phyloP scores from a whole-genome alignment of 192 early-diverging fungal genomes.

The Lunasporangiospora selenospora region DNA sequence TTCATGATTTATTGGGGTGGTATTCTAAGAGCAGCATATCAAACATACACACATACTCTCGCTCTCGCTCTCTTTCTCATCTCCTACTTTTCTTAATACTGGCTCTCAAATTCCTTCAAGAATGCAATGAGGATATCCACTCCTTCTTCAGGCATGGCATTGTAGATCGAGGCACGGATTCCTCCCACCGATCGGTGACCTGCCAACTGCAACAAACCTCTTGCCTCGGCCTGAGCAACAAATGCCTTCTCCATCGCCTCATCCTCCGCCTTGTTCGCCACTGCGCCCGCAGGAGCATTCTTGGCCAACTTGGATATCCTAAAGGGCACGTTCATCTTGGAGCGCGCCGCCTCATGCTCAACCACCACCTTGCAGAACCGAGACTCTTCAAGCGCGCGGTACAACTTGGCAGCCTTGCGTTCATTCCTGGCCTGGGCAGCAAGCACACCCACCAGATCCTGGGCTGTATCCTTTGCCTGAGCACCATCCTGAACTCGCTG shows the following conservation, averaged over 20 bases:
- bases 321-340: slow-evolving; percentile 94
- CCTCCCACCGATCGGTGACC: slow-evolving; percentile 97
- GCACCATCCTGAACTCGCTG: slow-evolving; percentile 50
- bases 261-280: slow-evolving; percentile 17
- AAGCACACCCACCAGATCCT: slow-evolving; percentile 68
- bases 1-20: too few relatives aligned
- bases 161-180: slow-evolving; percentile 92
- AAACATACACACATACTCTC: too few relatives aligned
- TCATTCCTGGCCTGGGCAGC: slow-evolving; percentile 71
- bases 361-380: slow-evolving; percentile 77
- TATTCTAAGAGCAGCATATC: too few relatives aligned
- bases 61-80: too few relatives aligned
- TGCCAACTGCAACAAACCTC: slow-evolving; percentile 87
- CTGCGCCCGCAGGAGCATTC: slow-evolving; percentile 6
- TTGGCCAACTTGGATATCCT: slow-evolving; percentile 57
- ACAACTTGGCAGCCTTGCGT: slow-evolving; percentile 74
- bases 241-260: slow-evolving; percentile 84
- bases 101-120: slow-evolving; percentile 83
- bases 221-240: slow-evolving; percentile 77
- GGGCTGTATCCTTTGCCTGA: neutral
- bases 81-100: slow-evolving; percentile 21
- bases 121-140: slow-evolving; percentile 80
- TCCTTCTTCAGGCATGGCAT: slow-evolving; percentile 88
- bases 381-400: slow-evolving; percentile 69
- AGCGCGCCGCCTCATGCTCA: slow-evolving; percentile 59